Percentiles rank a stretch among this genome's conserved stretches.
Conservation (phyloP, 2,329 filamentous ascomycete species). For the Fusarium caatingaense region DNA sequence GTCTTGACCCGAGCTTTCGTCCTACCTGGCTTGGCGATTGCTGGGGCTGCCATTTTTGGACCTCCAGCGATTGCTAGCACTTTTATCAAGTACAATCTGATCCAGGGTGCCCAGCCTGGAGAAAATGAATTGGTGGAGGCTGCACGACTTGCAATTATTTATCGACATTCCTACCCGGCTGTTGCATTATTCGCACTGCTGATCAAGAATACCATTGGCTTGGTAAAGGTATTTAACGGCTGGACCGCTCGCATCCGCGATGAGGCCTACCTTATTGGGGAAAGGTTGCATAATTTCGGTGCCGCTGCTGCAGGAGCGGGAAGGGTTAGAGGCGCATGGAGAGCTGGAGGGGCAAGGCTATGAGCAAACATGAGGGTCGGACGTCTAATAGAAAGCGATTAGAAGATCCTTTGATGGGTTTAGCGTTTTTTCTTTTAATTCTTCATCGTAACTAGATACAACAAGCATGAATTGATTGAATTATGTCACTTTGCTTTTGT, state of each 20-base stretch:
- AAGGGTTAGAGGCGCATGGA: conserved; percentile 53
- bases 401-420: conserved; percentile 13
- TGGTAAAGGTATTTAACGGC: conserved; percentile 71
- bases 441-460: conserved; percentile 3
- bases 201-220: conserved; percentile 57
- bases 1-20: conserved; percentile 89
- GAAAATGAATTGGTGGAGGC: conserved; percentile 43
- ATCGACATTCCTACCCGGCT: conserved; percentile 77
- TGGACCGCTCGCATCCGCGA: conserved; percentile 89
- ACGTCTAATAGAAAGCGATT: conserved; percentile 9
- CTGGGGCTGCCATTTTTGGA: conserved; percentile 68
- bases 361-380: conserved; percentile 26
- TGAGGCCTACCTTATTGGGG: conserved; percentile 95
- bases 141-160: conserved; percentile 54
- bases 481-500: conserved; percentile 22
- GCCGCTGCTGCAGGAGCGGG: conserved; percentile 54
- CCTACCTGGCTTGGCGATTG: conserved; percentile 76
- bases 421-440: conserved; percentile 14
- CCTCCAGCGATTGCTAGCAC: conserved; percentile 70
- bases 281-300: conserved; percentile 94
- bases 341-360: conserved; percentile 49
- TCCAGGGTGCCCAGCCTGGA: conserved; percentile 30
- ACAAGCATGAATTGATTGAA: conserved; percentile 9
- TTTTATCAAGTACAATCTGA: conserved; percentile 45
- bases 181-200: conserved; percentile 63